Base-by-base conservation (phyloP, 176 grass and related monocot genomes). In the Phragmites australis region DNA sequence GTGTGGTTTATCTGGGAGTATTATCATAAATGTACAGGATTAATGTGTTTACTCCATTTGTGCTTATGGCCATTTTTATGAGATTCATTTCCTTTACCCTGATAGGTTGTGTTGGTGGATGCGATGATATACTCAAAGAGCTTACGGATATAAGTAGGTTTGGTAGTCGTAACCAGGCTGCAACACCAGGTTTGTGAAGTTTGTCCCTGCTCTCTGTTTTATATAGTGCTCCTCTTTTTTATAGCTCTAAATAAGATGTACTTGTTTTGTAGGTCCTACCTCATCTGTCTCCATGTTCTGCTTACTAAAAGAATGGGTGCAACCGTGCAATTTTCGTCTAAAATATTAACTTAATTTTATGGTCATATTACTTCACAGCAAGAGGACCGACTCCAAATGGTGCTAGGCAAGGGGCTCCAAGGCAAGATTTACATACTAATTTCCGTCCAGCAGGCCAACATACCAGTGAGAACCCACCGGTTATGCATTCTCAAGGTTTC, bases 61-160 rank as follows among this genome's bases (percentile, higher is more conserved):
- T 45, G 45, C 8, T 34, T 64, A 62, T 59, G 54, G 23, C 40
- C 46, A 76, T 69, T 81, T 43, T 29, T 51, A 17, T 48, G 60
- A 68, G 26, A 67, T 48, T 47, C 12, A 29, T 62, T 61, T 76
- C 66, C 71, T 80, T 49, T 74, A 27, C 72, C 70, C 51, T 64
- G 25, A 64, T 86, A 98, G 95, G 95, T 81, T 98, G 95, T 77
- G 52, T 94, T 89, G 95, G 95, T 75, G 92, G 95, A 31, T 98
- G 95, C n/a, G 95, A 94, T 51, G 76, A 84, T 72, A 74, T 89
- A 83, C 86, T 98, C 31, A 93, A 81, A 91, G 95, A 94, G 68
- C 86, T 98, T 83, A 89, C 68, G 47, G 92, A 91, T 78, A 78
- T 93, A 76, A 89, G 90, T 85, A 87, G 95, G 76, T 93, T 87